Evolutionary conservation across 495 filamentous ascomycete genomes (phyloP).

Genomic region (Tetracladium setigerum): DNA sequence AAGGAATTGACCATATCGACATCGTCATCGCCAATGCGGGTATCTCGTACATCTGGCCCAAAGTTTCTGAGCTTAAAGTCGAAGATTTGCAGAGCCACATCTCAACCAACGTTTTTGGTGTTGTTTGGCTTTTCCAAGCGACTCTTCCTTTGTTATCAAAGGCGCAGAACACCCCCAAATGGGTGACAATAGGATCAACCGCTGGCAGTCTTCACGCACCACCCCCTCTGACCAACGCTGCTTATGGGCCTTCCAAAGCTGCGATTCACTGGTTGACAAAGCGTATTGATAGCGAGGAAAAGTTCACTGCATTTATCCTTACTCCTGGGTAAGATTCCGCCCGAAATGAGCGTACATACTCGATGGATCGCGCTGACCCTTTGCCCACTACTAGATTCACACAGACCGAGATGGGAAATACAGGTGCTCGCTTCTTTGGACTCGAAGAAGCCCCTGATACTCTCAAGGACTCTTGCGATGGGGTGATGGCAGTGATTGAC

Average conservation of each 20-base stretch:
- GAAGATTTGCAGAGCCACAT: constrained; percentile 25
- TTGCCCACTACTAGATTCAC: constrained; percentile 26
- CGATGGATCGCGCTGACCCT: neutral
- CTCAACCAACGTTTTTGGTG: neutral
- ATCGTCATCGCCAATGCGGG: constrained; percentile 45
- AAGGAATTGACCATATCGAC: constrained; percentile 34
- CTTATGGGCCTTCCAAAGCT: constrained; percentile 33
- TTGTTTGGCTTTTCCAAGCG: constrained; percentile 28
- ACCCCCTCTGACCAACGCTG: constrained; percentile 24
- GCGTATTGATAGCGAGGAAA: constrained; percentile 29
- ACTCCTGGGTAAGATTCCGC: constrained; percentile 19
- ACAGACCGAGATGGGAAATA: constrained; percentile 39
- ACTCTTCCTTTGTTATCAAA: constrained; percentile 21
- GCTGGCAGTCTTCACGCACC: constrained; percentile 19
- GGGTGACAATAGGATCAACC: constrained; percentile 28
- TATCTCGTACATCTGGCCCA: constrained; percentile 20
- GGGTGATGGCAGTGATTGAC: constrained; percentile 31
- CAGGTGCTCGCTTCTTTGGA: constrained; percentile 28
- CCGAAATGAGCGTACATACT: neutral
- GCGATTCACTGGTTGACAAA: constrained; percentile 31
- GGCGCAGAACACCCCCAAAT: constrained; percentile 26
- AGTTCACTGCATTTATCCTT: constrained; percentile 29
- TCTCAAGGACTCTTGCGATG: constrained; percentile 28
- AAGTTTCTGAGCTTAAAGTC: constrained; percentile 23
- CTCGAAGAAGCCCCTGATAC: constrained; percentile 25